Percentiles rank a stretch among this genome's conserved stretches.
phyloP scores from a whole-genome alignment of 2,329 filamentous ascomycete species.

The Pseudonectria buxi region DNA sequence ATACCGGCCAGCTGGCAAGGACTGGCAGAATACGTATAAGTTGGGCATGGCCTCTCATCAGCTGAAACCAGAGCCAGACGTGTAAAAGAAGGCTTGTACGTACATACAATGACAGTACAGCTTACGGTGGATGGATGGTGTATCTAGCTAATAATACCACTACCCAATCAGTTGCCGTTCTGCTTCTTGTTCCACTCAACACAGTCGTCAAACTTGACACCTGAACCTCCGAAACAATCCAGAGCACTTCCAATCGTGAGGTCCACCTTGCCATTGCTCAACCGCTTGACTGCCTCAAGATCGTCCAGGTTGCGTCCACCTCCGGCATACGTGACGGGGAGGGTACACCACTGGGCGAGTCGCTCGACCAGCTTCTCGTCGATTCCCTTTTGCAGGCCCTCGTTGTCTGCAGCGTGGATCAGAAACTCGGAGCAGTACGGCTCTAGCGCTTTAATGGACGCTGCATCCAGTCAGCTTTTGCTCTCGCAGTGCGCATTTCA shows the following conservation, averaged over 20 bases:
- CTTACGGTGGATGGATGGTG: too few relatives aligned
- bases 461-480: conserved; percentile 37
- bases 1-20: too few relatives aligned
- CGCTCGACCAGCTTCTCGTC: conserved; percentile 75
- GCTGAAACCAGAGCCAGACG: too few relatives aligned
- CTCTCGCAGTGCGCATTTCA: not conserved
- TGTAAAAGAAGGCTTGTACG: too few relatives aligned
- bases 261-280: conserved; percentile 79
- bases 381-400: conserved; percentile 85
- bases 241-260: conserved; percentile 93
- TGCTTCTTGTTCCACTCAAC: conserved; percentile 71
- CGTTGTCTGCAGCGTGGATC: conserved; percentile 94
- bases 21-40: too few relatives aligned
- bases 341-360: conserved; percentile 78
- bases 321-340: conserved; percentile 93
- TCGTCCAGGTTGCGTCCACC: conserved; percentile 81
- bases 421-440: conserved; percentile 95
- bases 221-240: conserved; percentile 87
- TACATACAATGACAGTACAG: too few relatives aligned
- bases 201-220: conserved; percentile 83
- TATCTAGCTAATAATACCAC: too few relatives aligned
- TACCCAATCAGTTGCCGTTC: conserved; percentile 7
- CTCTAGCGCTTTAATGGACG: conserved; percentile 72
- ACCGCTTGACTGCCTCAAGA: conserved; percentile 68
- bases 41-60: too few relatives aligned